Evolutionary conservation across 371 early-diverging fungal species (phyloP), one percentile per base, ranked within the genome.

Genomic region (Amoeboaphelidium protococcarum): DNA sequence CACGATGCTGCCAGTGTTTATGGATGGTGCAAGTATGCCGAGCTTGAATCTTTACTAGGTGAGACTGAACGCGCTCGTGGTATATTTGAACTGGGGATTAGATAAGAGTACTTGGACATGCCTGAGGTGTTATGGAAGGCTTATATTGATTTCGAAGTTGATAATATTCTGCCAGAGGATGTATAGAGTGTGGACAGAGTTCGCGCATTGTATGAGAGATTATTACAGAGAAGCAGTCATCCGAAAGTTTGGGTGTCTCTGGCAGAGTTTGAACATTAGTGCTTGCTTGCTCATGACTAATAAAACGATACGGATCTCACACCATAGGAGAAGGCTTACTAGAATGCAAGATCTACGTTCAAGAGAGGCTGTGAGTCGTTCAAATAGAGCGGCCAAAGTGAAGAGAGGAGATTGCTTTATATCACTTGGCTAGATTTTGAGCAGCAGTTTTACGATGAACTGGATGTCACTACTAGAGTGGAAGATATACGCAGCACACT

Each of bases 111-210:
- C 2, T 58, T 92, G 47, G 90, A 92, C 50, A 85, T 88, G 89
- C 94, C 92, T 25, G 95, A 95, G 55, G 66, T 92, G 12, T 58
- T 95, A 42, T 95, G 92, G 92, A 92, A 90, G 63, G 79, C 87
- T 0, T 91, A 79, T 54, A 90, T 95, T 51, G 94, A 95, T 55
- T 89, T 90, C 60, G 91, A 91, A 54, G 69, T 74, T 26, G 42
- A 42, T n/a, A n/a, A n/a, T n/a, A n/a, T n/a, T 16, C 37, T 31
- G 6, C 75, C 65, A 50, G 85, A 90, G 61, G 82, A 73, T 60
- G n/a, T n/a, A n/a, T n/a, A n/a, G n/a, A n/a, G n/a, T n/a, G n/a
- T n/a, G n/a, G 70, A 64, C 4, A 65, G 67, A 19, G 82, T 82
- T 2, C 66, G 90, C 25, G 60, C 59, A 0, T 59, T 95, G 21